Base-by-base conservation (phyloP, 208 protist genomes). In the Leishmania arabica region DNA sequence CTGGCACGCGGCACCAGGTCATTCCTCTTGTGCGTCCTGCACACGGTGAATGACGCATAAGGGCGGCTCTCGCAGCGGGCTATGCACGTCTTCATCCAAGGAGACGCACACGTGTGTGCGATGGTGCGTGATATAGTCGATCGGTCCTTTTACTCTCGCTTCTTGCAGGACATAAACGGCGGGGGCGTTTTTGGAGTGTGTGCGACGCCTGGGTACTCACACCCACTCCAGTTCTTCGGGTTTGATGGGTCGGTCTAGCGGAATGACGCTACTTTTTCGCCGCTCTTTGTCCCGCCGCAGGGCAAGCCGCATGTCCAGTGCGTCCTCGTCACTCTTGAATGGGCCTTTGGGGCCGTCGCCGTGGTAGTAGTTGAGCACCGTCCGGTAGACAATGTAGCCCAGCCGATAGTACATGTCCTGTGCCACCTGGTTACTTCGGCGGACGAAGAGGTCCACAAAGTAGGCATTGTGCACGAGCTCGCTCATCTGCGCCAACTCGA, bases 401-500 rank as follows among this genome's bases (percentile, higher is more conserved):
- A 99, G 87, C 69, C 97, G 95, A 42, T 96, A 86, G 86, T 99
- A 99, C 99, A 99, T 99, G 69, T 93, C 90, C 77, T 99, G 97
- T 0, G 99, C 99, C 6, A 99, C 93, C 45, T 88, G 88, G 86
- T 99, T 99, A 69, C 98, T 99, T 78, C 95, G 91, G 47, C 99
- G 96, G 19, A 99, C 99, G 86, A 99, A 99, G 0, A 99, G 91
- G 86, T 99, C 99, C 0, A 99, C 99, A 95, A 99, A 99, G 85
- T 99, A 99, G 24, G 97, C 98, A 79, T 99, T 91, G 85, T 99
- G 93, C 51, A 97, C 87, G 40, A 86, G 73, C 58, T 81, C 82
- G 24, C 93, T 93, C 21, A 92, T 95, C n/a, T 96, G 81, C 82
- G 99, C 99, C 62, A 99, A 84, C 56, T 98, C 89, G 69, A 93